phyloP scores from a whole-genome alignment of 805 yeast species.

The Candida ipomoeae region DNA sequence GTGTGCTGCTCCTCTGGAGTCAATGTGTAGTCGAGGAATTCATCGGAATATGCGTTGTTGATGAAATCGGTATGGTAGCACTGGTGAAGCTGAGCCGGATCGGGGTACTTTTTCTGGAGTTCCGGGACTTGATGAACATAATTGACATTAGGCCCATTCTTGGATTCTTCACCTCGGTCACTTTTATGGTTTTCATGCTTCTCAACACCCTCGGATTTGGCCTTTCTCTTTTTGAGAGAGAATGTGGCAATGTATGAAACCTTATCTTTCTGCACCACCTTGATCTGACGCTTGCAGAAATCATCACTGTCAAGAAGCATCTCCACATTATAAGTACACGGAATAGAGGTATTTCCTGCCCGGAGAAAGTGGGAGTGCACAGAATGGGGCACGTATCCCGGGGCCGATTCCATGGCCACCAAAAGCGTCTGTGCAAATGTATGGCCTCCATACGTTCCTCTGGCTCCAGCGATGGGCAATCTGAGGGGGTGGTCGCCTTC shows the following conservation, averaged over 20 bases:
- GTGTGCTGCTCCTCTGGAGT: conserved; percentile 32
- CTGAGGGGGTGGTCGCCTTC: conserved; percentile 33
- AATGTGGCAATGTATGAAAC: conserved; percentile 51
- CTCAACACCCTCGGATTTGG: background rate
- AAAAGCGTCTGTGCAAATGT: conserved; percentile 60
- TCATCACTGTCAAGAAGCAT: conserved; percentile 50
- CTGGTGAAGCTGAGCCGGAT: conserved; percentile 23
- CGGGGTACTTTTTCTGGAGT: conserved; percentile 22
- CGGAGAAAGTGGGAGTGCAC: conserved; percentile 59
- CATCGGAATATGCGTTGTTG: conserved; percentile 35
- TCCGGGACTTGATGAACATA: conserved; percentile 15
- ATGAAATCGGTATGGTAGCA: conserved; percentile 36
- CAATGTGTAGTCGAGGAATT: conserved; percentile 29
- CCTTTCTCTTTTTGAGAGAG: conserved; percentile 30
- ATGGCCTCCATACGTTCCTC: conserved; percentile 72
- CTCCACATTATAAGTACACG: conserved; percentile 52
- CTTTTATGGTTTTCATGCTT: too few relatives aligned
- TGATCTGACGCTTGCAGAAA: conserved; percentile 50
- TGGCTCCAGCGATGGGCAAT: conserved; percentile 42
- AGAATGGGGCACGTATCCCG: conserved; percentile 48
- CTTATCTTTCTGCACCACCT: conserved; percentile 50
- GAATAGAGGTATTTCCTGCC: conserved; percentile 46
- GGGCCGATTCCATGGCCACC: conserved; percentile 52
- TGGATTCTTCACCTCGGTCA: too few relatives aligned
- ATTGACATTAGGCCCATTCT: background rate